Evolutionary conservation across 257 asterid genomes (phyloP).

Genomic region (Catharanthus roseus): DNA sequence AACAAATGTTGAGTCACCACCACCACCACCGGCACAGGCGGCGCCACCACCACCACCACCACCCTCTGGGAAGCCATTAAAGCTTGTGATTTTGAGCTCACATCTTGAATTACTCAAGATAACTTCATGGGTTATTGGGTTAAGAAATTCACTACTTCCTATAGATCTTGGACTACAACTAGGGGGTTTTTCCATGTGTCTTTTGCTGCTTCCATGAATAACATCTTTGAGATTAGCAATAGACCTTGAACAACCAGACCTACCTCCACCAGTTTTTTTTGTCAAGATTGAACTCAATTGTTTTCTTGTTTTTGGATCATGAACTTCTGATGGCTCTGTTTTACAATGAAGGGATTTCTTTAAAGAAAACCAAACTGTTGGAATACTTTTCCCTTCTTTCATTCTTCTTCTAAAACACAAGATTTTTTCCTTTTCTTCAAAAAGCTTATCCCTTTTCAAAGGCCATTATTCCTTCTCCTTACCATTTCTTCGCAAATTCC

Average conservation of each 20-base stretch:
- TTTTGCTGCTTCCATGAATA: slow-evolving; percentile 75
- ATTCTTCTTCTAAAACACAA: slow-evolving; percentile 12
- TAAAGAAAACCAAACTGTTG: slow-evolving; percentile 65
- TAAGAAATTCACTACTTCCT: slow-evolving; percentile 76
- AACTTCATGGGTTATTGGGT: slow-evolving; percentile 80
- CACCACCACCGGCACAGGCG: too few relatives aligned
- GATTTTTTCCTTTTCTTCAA: slow-evolving; percentile 7
- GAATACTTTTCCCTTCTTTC: slow-evolving; percentile 43
- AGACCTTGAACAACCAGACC: slow-evolving; percentile 87
- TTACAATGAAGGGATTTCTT: slow-evolving; percentile 72
- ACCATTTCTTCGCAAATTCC: too few relatives aligned
- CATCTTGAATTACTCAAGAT: slow-evolving; percentile 62
- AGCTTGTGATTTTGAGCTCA: slow-evolving; percentile 71
- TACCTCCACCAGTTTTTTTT: slow-evolving; percentile 34
- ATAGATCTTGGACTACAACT: slow-evolving; percentile 85
- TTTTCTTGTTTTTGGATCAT: slow-evolving; percentile 47
- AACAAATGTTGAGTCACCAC: slow-evolving; percentile 37
- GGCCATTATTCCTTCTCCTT: slow-evolving; percentile 3
- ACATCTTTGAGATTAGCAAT: slow-evolving; percentile 86
- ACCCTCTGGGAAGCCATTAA: slow-evolving; percentile 29
- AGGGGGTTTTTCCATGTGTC: slow-evolving; percentile 66
- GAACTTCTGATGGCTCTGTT: slow-evolving; percentile 49
- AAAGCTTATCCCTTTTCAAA: slow-evolving; percentile 12
- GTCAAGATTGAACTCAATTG: slow-evolving; percentile 40
- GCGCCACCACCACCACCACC: slow-evolving; percentile 1